Percentiles rank a stretch among this genome's conserved stretches.
phyloP scores from a whole-genome alignment of 768 basidiomycete species.

The Rossbeevera mucosa region DNA sequence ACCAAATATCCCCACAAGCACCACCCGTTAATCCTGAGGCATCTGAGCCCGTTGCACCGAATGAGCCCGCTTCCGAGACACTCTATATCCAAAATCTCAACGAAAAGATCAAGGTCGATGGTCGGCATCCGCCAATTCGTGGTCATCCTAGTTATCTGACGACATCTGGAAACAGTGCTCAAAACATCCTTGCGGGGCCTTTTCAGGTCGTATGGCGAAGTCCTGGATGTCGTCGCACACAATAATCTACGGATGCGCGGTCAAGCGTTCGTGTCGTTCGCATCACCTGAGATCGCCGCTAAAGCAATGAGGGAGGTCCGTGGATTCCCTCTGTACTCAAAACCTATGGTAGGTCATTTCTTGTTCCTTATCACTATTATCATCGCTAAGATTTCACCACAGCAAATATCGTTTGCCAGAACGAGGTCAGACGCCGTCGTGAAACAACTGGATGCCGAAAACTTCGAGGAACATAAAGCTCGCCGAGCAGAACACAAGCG shows the following conservation, averaged over 20 bases:
- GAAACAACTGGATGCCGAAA: conserved; percentile 60
- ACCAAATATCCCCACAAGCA: conserved; percentile 26
- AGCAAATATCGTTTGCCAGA: conserved; percentile 95
- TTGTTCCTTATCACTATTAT: background rate
- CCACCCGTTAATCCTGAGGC: conserved; percentile 17
- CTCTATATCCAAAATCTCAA: conserved; percentile 96
- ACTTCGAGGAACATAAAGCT: conserved; percentile 72
- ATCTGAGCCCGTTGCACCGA: conserved; percentile 24
- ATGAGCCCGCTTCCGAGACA: conserved; percentile 68
- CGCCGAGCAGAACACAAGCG: conserved; percentile 80
- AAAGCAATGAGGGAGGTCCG: conserved; percentile 91
- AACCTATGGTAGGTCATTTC: conserved; percentile 74
- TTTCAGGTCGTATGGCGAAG: conserved; percentile 91
- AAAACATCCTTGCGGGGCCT: conserved; percentile 83
- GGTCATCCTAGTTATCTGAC: conserved; percentile 7
- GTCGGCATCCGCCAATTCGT: conserved; percentile 32
- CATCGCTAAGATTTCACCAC: conserved; percentile 4
- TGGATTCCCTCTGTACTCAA: conserved; percentile 92
- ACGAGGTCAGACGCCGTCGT: conserved; percentile 90
- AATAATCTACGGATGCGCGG: conserved; percentile 94
- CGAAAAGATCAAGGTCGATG: conserved; percentile 84
- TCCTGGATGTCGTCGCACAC: conserved; percentile 95
- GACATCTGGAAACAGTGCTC: conserved; percentile 52
- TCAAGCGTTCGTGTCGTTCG: conserved; percentile 96
- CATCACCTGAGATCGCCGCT: conserved; percentile 72